Evolutionary conservation across 352 stramenopile species (phyloP), one percentile per base, ranked within the genome.

Genomic region (Pythium vanterpoolii): DNA sequence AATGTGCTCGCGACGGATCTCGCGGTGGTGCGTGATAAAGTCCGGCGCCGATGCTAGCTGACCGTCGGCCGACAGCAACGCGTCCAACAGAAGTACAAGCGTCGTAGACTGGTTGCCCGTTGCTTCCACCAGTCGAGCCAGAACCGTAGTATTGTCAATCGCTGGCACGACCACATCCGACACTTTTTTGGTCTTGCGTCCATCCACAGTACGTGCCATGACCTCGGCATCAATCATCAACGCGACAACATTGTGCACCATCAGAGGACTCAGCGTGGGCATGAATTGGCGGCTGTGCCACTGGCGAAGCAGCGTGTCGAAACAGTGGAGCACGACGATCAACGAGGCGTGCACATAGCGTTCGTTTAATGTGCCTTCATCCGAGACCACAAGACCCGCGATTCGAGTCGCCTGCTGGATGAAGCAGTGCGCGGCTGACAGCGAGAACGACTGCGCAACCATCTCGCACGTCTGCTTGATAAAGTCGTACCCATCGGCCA

Each of bases 401-500:
- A 61, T 30, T 0, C 59, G 59, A 30, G 51, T 61, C 10, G 59
- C 61, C 21, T 56, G 48, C 34, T 50, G 31, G 9, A 69, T n/a
- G 23, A 69, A 69, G 21, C 42, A 39, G 28, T 54, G 38, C 3
- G 55, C 40, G 8, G 62, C 62, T 13, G 55, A 62, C 13, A 57
- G 16, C 31, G 56, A 69, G 31, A 52, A 69, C 1, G 55, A 52
- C 14, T 70, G 60, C n/a, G 51, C 23, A 7, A 73, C 38, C 45
- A 82, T 88, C 5, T 69, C 55, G 14, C 87, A 72, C 9, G 66
- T 51, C 28, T 78, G 77, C 30, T 64, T 76, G 38, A 89, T 56
- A 34, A 88, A 75, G 42, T 69, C 60, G 44, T 30, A 71, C 53
- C 79, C 89, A 46, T 83, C 69, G 5, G 62, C 55, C 16, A 73